These are phyloP conservation scores for Pythium brassicae DNA, from an alignment of 352 stramenopile species.

Conservation along the genomic window DNA sequence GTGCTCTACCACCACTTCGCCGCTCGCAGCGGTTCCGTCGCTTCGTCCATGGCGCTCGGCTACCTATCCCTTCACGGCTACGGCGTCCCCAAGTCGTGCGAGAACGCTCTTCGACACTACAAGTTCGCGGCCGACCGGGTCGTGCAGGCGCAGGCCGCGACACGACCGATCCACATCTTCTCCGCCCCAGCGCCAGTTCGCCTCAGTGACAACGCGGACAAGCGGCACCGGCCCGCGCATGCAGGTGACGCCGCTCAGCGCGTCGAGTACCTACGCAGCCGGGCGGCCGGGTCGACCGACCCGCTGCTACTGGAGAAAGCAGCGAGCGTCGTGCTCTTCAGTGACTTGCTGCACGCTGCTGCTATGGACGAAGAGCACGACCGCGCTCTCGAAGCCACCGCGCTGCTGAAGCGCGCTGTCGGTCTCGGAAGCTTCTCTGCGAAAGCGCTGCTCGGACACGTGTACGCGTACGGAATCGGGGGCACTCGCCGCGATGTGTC, in stretches of 20 bases:
- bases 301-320: slow-evolving; percentile 30
- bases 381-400: slow-evolving; percentile 26
- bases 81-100: slow-evolving; percentile 42
- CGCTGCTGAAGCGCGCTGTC: slow-evolving; percentile 38
- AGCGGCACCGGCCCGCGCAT: slow-evolving; percentile 13
- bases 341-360: slow-evolving; percentile 15
- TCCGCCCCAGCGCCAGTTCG: slow-evolving; percentile 22
- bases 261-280: slow-evolving; percentile 49
- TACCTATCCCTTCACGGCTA: slow-evolving; percentile 62
- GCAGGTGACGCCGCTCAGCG: slow-evolving; percentile 30
- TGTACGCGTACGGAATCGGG: slow-evolving; percentile 57
- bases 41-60: slow-evolving; percentile 62
- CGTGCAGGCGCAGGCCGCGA: slow-evolving; percentile 20
- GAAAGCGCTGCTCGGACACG: slow-evolving; percentile 52
- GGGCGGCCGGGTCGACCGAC: slow-evolving; percentile 24
- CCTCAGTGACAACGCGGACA: slow-evolving; percentile 31
- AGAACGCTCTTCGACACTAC: slow-evolving; percentile 62
- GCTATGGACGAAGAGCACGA: slow-evolving; percentile 16
- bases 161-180: slow-evolving; percentile 33
- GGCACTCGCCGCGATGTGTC: slow-evolving; percentile 21
- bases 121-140: slow-evolving; percentile 61
- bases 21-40: slow-evolving; percentile 26
- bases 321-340: slow-evolving; percentile 59
- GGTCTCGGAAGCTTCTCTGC: slow-evolving; percentile 33
- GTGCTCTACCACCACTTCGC: slow-evolving; percentile 65